Percentiles rank a stretch among this genome's conserved stretches.
phyloP scores from a whole-genome alignment of 140 eudicot genomes.

The Erigeron philadelphicus region DNA sequence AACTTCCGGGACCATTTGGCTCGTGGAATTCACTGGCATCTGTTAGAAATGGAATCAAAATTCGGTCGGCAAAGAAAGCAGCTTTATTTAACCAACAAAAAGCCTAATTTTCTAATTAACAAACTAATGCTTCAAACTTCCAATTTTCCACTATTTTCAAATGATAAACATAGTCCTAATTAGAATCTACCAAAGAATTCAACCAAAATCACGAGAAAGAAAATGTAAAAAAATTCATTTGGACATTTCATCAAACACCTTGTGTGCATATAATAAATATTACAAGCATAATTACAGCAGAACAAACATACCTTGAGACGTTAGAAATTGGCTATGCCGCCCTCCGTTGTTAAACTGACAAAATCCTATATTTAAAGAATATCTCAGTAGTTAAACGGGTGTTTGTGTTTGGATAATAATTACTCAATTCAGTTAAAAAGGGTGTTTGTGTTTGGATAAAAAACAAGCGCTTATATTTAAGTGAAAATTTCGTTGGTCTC shows the following conservation, averaged over 20 bases:
- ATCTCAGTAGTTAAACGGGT: too few species aligned
- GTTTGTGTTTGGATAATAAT: too few species aligned
- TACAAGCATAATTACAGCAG: neutral
- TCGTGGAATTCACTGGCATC: too few species aligned
- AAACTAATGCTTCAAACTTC: too few species aligned
- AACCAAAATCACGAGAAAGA: neutral
- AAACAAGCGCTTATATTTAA: too few species aligned
- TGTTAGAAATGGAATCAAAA: neutral
- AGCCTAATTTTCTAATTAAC: neutral
- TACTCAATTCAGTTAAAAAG: too few species aligned
- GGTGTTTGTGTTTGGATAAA: too few species aligned
- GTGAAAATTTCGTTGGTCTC: too few species aligned
- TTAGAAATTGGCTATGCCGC: too few species aligned
- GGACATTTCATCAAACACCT: constrained; percentile 25
- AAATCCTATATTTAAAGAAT: too few species aligned
- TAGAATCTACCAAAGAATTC: neutral
- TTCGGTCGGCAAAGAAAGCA: neutral
- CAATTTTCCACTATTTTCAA: neutral
- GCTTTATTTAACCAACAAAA: constrained; percentile 6
- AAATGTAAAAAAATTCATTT: neutral
- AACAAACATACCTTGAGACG: neutral
- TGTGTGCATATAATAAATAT: constrained; percentile 5
- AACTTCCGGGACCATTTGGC: neutral
- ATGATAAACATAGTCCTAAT: neutral
- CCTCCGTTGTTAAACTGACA: too few species aligned